Conservation (phyloP, 106 monocot species). For the Chionographis japonica region DNA sequence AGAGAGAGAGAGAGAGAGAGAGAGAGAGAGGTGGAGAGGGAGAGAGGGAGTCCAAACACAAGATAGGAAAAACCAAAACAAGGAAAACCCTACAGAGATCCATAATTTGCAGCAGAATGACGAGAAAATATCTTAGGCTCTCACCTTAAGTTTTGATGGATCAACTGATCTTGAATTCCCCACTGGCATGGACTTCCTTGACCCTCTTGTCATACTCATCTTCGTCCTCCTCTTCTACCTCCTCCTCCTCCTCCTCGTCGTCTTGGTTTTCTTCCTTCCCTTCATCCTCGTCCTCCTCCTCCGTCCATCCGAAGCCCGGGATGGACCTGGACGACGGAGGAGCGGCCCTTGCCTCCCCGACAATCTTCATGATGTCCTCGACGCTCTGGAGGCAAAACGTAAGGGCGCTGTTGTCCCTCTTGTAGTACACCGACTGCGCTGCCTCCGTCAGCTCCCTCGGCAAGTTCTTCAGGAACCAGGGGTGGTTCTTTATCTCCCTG, state of each 20-base stretch:
- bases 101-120: background rate
- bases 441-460: constrained; percentile 74
- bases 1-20: too few relatives aligned
- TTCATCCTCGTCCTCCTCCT: constrained; percentile 54
- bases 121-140: background rate
- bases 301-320: constrained; percentile 48
- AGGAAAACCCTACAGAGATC: constrained; percentile 4
- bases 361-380: constrained; percentile 72
- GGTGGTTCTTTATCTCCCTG: constrained; percentile 74
- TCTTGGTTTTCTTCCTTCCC: constrained; percentile 19
- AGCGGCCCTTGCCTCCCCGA: constrained; percentile 53
- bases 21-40: too few relatives aligned
- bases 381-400: constrained; percentile 51
- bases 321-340: constrained; percentile 40
- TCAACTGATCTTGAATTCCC: constrained; percentile 51
- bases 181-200: constrained; percentile 70
- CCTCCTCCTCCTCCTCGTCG: constrained; percentile 18
- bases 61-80: background rate
- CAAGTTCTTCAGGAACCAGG: constrained; percentile 86
- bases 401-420: constrained; percentile 48
- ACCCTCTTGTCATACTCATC: constrained; percentile 75
- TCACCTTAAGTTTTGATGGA: constrained; percentile 2
- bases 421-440: constrained; percentile 60
- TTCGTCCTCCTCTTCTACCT: constrained; percentile 48
- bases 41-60: background rate